These are phyloP conservation scores for Erythrobasidium hasegawianum DNA, from an alignment of 1,284 basidiomycete genomes.

Conservation along the genomic window DNA sequence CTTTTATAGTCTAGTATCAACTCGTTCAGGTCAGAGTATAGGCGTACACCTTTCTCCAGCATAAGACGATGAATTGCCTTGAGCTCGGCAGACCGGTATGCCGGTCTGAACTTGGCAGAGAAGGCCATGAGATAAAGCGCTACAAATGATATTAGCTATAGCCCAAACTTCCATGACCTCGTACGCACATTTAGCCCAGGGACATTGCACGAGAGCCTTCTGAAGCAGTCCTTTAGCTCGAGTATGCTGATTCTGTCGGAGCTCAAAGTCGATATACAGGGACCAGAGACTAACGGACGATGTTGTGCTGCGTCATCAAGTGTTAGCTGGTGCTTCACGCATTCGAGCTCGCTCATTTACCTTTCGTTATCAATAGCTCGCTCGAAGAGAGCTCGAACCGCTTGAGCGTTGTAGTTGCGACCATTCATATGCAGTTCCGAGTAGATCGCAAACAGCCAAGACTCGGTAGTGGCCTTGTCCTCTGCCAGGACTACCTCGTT, in stretches of 20 bases:
- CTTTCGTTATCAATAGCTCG: slow-evolving; percentile 41
- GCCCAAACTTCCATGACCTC: not conserved
- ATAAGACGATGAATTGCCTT: slow-evolving; percentile 68
- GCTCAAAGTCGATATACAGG: slow-evolving; percentile 77
- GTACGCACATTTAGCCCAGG: slow-evolving; percentile 66
- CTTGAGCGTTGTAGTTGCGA: slow-evolving; percentile 37
- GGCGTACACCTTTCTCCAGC: slow-evolving; percentile 72
- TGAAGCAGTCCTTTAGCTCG: slow-evolving; percentile 73
- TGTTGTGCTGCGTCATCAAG: slow-evolving; percentile 58
- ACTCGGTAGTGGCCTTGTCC: slow-evolving; percentile 56
- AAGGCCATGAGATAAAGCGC: slow-evolving; percentile 84
- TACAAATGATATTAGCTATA: slow-evolving; percentile 47
- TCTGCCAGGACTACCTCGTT: slow-evolving; percentile 60
- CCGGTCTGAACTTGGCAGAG: slow-evolving; percentile 60
- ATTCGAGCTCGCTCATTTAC: too few relatives aligned
- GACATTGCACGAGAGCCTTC: slow-evolving; percentile 75
- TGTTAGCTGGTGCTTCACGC: slow-evolving; percentile 10
- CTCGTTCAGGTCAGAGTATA: slow-evolving; percentile 65
- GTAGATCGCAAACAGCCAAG: slow-evolving; percentile 46
- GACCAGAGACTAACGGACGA: slow-evolving; percentile 72
- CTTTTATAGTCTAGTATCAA: slow-evolving; percentile 55
- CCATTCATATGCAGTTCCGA: slow-evolving; percentile 45
- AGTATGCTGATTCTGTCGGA: slow-evolving; percentile 58
- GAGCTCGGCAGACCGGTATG: slow-evolving; percentile 66
- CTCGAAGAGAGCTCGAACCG: slow-evolving; percentile 44